phyloP scores from a whole-genome alignment of 208 protist genomes.

The Acanthamoeba culbertsoni region DNA sequence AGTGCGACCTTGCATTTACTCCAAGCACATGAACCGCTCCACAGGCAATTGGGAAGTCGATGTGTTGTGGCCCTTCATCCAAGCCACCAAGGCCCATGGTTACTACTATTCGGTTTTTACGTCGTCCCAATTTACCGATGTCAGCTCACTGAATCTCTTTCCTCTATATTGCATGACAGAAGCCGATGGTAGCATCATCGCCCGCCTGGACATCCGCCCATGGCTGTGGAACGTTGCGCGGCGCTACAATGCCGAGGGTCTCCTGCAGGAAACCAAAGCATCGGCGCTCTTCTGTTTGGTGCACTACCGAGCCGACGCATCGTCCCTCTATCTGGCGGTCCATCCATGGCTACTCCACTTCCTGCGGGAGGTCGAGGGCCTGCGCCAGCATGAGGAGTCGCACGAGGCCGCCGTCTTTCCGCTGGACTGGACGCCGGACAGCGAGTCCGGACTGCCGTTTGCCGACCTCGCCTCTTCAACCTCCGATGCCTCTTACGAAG shows the following conservation, averaged over 20 bases:
- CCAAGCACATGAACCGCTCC: not conserved
- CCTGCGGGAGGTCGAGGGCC: not conserved
- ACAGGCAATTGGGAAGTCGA: not conserved
- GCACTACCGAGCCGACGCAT: not conserved
- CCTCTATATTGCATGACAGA: too few species aligned
- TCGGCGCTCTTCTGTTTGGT: constrained; percentile 29
- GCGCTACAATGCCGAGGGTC: not conserved
- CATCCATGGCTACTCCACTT: not conserved
- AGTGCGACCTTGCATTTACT: not conserved
- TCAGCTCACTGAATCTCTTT: too few species aligned
- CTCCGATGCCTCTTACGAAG: too few species aligned
- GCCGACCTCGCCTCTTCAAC: not conserved
- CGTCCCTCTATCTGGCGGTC: not conserved
- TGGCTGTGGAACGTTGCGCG: constrained; percentile 16
- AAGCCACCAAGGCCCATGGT: not conserved
- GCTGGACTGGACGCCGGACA: not conserved
- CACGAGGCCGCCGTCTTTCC: too few species aligned
- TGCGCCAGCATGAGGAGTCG: too few species aligned
- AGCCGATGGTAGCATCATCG: not conserved
- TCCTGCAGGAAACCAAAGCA: not conserved
- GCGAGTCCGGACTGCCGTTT: too few species aligned
- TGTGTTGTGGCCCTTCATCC: constrained; percentile 11
- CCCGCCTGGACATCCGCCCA: not conserved
- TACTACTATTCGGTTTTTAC: not conserved
- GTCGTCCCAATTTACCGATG: too few species aligned